Percentiles rank a stretch among this genome's conserved stretches.
These are phyloP conservation scores for Furcasterigmium furcatum DNA, from an alignment of 2,329 filamentous ascomycete species.

Conservation along the genomic window DNA sequence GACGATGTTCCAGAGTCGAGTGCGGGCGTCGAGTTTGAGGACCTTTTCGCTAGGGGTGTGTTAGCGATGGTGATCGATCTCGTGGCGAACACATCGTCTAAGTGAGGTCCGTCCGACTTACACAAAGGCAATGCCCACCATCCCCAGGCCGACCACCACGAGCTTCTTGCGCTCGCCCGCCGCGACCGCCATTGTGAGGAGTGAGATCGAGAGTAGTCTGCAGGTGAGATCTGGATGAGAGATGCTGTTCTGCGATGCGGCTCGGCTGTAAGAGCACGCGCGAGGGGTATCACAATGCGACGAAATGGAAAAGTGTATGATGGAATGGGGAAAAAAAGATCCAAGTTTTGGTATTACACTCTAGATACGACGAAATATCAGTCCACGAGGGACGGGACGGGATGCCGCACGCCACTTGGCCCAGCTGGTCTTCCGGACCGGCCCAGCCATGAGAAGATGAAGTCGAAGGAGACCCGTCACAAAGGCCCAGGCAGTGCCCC, in stretches of 20 bases:
- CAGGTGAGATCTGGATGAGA: background rate
- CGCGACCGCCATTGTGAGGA: background rate
- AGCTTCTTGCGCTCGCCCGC: slow-evolving; percentile 60
- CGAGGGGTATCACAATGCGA: background rate
- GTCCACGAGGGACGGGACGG: no score
- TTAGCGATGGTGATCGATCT: background rate
- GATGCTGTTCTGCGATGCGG: background rate
- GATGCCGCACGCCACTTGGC: no score
- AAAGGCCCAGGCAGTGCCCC: no score
- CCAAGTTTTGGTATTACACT: background rate
- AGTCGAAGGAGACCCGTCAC: no score
- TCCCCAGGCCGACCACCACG: slow-evolving; percentile 83
- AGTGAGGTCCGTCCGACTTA: slow-evolving; percentile 41
- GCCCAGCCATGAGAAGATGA: no score
- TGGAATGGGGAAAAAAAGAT: background rate
- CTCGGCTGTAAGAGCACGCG: background rate
- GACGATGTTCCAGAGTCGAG: slow-evolving; percentile 73
- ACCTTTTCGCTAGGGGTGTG: slow-evolving; percentile 77
- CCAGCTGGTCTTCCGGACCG: no score
- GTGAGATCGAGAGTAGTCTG: background rate
- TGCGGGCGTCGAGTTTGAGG: slow-evolving; percentile 75
- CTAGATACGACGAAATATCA: background rate
- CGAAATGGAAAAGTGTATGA: background rate
- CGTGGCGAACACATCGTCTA: no score
- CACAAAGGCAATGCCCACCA: slow-evolving; percentile 91